Percentiles rank a stretch among this genome's conserved stretches.
Evolutionary conservation across 805 yeast genomes (phyloP).

Genomic region (Clavispora carvajalis): DNA sequence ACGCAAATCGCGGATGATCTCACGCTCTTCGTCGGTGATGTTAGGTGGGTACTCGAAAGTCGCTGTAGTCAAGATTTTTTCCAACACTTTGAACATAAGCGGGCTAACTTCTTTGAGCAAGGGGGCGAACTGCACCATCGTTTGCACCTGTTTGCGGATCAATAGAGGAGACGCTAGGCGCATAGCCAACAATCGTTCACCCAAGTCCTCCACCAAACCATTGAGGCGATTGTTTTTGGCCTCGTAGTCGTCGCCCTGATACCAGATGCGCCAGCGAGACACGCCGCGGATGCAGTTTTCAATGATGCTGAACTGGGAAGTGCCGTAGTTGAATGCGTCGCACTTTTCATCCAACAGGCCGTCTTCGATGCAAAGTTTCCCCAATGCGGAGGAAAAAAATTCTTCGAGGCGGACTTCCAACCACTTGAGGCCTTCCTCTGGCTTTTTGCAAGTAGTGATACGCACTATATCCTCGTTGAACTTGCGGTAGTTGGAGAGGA

Average conservation of each 20-base stretch:
- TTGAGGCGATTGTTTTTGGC: conserved; percentile 47
- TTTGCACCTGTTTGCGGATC: conserved; percentile 80
- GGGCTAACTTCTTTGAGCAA: conserved; percentile 69
- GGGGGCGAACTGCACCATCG: conserved; percentile 91
- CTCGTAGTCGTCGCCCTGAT: conserved; percentile 51
- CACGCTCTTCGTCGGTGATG: conserved; percentile 68
- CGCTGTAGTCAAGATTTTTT: conserved; percentile 76
- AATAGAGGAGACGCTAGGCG: conserved; percentile 75
- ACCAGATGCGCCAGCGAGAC: conserved; percentile 95
- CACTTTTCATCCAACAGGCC: conserved; percentile 51
- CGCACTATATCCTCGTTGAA: conserved; percentile 88
- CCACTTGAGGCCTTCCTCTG: conserved; percentile 80
- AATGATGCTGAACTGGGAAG: conserved; percentile 77
- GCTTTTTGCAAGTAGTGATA: conserved; percentile 77
- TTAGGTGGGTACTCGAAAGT: conserved; percentile 73
- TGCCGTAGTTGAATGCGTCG: conserved; percentile 69
- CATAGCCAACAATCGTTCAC: conserved; percentile 71
- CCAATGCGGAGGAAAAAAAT: conserved; percentile 68
- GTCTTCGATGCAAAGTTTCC: conserved; percentile 55
- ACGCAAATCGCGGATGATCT: conserved; percentile 78
- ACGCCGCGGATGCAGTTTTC: conserved; percentile 91
- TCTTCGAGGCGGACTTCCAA: conserved; percentile 64
- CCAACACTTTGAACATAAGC: conserved; percentile 77
- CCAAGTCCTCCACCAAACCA: conserved; percentile 59
- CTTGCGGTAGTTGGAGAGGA: conserved; percentile 73